These are phyloP conservation scores for Dactylellina leptospora DNA, from an alignment of 2,329 filamentous ascomycete genomes.

Conservation along the genomic window DNA sequence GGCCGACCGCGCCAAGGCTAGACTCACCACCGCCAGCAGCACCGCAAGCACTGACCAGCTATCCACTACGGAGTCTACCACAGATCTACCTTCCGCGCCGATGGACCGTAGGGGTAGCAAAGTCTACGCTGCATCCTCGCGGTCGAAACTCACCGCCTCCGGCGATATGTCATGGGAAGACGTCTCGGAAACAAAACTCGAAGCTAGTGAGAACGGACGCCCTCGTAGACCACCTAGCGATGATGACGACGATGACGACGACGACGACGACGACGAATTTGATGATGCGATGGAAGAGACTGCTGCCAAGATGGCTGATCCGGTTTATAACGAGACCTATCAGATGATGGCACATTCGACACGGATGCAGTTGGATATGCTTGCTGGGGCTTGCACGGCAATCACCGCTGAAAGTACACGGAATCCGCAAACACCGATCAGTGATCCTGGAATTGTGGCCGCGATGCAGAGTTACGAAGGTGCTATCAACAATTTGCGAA, in stretches of 20 bases:
- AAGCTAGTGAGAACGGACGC: slow-evolving; percentile 38
- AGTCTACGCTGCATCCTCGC: slow-evolving; percentile 30
- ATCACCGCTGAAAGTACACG: slow-evolving; percentile 75
- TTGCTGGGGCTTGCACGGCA: slow-evolving; percentile 84
- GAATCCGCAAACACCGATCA: slow-evolving; percentile 76
- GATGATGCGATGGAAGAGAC: slow-evolving; percentile 79
- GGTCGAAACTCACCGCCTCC: slow-evolving; percentile 48
- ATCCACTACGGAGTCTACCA: slow-evolving; percentile 59
- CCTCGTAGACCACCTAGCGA: slow-evolving; percentile 35
- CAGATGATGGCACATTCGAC: slow-evolving; percentile 97
- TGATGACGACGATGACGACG: slow-evolving; percentile 40
- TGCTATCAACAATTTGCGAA: slow-evolving; percentile 85
- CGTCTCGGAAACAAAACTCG: slow-evolving; percentile 44
- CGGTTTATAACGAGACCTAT: slow-evolving; percentile 88
- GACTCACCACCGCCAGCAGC: slow-evolving; percentile 73
- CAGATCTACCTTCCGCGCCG: slow-evolving; percentile 63
- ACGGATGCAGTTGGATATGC: slow-evolving; percentile 87
- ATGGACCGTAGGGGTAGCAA: slow-evolving; percentile 58
- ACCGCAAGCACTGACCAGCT: slow-evolving; percentile 39
- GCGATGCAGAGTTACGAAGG: slow-evolving; percentile 86
- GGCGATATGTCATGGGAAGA: slow-evolving; percentile 48
- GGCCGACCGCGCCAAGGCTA: slow-evolving; percentile 65
- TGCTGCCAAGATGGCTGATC: slow-evolving; percentile 73
- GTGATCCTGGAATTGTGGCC: slow-evolving; percentile 77
- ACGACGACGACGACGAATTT: slow-evolving; percentile 70